Conservation (phyloP, 2,329 filamentous ascomycete genomes). For the Ophiostoma pallidulum region DNA sequence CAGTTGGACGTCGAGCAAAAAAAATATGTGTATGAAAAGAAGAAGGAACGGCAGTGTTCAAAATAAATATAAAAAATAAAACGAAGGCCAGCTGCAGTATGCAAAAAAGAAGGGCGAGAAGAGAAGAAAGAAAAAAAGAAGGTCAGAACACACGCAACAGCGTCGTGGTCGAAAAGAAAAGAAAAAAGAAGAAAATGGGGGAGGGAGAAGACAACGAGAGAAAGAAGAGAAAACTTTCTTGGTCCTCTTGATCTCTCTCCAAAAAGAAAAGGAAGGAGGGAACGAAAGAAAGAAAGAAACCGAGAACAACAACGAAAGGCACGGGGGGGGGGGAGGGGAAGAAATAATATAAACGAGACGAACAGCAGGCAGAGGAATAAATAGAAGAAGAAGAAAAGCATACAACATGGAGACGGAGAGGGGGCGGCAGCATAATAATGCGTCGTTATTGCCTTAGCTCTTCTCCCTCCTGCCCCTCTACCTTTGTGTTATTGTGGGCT, state of each 20-base stretch:
- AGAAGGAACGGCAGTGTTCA: no score
- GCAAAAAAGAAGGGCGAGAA: constrained; percentile 19
- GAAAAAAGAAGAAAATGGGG: no score
- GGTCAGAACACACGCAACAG: constrained; percentile 27
- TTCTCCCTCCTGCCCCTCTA: no score
- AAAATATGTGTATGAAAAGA: constrained; percentile 23
- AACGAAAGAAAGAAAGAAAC: constrained; percentile 9
- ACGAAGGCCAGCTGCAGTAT: constrained; percentile 34
- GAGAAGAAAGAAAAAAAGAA: constrained; percentile 31
- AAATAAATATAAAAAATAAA: constrained; percentile 23
- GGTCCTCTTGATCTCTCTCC: constrained; percentile 13
- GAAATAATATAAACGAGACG: constrained; percentile 17
- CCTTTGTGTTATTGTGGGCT: no score
- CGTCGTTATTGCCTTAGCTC: constrained; percentile 20
- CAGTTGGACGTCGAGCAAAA: constrained; percentile 37
- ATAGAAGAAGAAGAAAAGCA: no score
- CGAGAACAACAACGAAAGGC: constrained; percentile 15
- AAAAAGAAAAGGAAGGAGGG: constrained; percentile 19
- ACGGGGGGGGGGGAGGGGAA: background rate
- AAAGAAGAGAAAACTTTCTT: constrained; percentile 16
- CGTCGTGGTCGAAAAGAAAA: constrained; percentile 17
- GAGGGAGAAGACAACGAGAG: no score
- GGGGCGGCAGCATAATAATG: constrained; percentile 28
- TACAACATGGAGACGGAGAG: no score
- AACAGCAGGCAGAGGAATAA: constrained; percentile 17